These are phyloP conservation scores for Alisma plantagoaquatica DNA, from an alignment of 106 monocot species.

Conservation along the genomic window DNA sequence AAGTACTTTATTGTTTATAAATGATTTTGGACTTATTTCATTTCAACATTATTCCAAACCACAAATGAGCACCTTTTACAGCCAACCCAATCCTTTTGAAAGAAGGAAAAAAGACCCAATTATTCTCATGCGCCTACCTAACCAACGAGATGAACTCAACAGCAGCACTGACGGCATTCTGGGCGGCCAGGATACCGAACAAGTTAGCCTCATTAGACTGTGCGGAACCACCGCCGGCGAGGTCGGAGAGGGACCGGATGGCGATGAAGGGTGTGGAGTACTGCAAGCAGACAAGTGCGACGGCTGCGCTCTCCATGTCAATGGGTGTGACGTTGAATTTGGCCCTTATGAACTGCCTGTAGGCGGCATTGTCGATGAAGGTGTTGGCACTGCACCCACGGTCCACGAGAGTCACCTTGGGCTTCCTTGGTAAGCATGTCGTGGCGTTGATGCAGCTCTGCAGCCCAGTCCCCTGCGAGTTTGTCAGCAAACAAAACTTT, in stretches of 20 bases:
- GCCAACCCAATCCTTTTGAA: too few species aligned
- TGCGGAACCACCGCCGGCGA: slow-evolving; percentile 55
- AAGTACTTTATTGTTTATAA: too few species aligned
- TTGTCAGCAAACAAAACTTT: too few species aligned
- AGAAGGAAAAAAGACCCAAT: too few species aligned
- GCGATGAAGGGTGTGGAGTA: slow-evolving; percentile 30
- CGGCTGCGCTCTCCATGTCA: slow-evolving; percentile 58
- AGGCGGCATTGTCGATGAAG: slow-evolving; percentile 48
- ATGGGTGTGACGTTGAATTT: slow-evolving; percentile 36
- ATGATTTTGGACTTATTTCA: too few species aligned
- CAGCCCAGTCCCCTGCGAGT: slow-evolving; percentile 22
- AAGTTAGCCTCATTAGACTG: slow-evolving; percentile 32
- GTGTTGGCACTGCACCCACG: slow-evolving; percentile 33
- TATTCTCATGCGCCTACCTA: too few species aligned
- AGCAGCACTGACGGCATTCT: slow-evolving; percentile 29
- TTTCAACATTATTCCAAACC: too few species aligned
- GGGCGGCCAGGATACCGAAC: slow-evolving; percentile 23
- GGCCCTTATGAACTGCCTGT: slow-evolving; percentile 26
- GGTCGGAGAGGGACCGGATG: slow-evolving; percentile 46
- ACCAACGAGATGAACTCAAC: slow-evolving; percentile 41
- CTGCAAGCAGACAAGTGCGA: slow-evolving; percentile 36
- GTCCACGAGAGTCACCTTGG: slow-evolving; percentile 20
- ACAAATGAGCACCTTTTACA: too few species aligned
- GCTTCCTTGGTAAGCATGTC: slow-evolving; percentile 24
- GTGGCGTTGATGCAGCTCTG: slow-evolving; percentile 35